These are phyloP conservation scores for Fusarium sp. DNA, from an alignment of 2,329 filamentous ascomycete species.

Conservation along the genomic window DNA sequence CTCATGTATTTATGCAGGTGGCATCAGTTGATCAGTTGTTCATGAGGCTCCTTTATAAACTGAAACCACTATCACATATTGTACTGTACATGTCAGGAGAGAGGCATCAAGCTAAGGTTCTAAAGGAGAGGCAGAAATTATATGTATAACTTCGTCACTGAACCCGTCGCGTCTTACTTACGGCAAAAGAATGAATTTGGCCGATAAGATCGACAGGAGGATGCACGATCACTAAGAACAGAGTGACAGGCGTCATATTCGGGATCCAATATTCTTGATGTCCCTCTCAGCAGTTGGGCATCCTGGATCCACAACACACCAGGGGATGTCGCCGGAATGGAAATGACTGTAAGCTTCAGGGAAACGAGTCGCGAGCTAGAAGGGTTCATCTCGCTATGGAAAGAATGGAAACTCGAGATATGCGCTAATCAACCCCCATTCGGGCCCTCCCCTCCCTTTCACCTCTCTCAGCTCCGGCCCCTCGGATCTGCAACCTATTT, in stretches of 20 bases:
- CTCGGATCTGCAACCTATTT: constrained; percentile 46
- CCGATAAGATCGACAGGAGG: constrained; percentile 43
- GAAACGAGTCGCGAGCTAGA: constrained; percentile 30
- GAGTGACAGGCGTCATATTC: background rate
- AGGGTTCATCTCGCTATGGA: constrained; percentile 38
- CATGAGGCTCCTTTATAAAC: background rate
- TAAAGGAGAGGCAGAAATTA: constrained; percentile 10
- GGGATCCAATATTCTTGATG: background rate
- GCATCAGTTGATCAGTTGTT: background rate
- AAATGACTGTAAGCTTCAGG: constrained; percentile 11
- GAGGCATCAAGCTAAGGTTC: constrained; percentile 3
- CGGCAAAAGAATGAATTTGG: constrained; percentile 12
- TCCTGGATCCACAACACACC: constrained; percentile 25
- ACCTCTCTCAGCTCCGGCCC: constrained; percentile 33
- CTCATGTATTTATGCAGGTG: background rate
- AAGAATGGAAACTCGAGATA: constrained; percentile 38
- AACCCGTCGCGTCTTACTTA: constrained; percentile 3
- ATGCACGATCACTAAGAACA: constrained; percentile 23
- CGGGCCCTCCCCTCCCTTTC: no score
- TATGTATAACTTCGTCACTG: constrained; percentile 26
- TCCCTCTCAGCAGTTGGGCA: constrained; percentile 9
- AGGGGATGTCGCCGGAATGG: constrained; percentile 19
- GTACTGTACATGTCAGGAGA: constrained; percentile 8
- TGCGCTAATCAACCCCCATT: constrained; percentile 16
- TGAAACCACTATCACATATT: background rate